Evolutionary conservation across 2,329 filamentous ascomycete species (phyloP).

Genomic region (Chrysoporthe austroafricana): DNA sequence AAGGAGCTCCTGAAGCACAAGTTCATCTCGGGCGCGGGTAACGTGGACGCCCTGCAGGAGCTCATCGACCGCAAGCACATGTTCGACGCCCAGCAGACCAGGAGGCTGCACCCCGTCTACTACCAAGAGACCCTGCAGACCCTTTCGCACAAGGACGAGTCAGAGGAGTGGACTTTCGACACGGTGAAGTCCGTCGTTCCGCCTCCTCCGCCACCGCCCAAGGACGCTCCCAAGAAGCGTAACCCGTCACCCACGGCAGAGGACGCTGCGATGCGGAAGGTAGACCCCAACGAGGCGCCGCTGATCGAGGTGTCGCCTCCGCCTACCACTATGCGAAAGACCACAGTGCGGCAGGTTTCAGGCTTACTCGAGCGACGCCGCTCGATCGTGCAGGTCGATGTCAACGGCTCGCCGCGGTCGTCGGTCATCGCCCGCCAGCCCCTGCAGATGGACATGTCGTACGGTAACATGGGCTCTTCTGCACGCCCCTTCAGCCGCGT

Average conservation of each 20-base stretch:
- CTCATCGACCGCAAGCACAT: slow-evolving; percentile 81
- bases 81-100: slow-evolving; percentile 75
- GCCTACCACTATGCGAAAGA: slow-evolving; percentile 60
- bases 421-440: slow-evolving; percentile 69
- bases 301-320: slow-evolving; percentile 60
- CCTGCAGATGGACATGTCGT: slow-evolving; percentile 86
- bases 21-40: slow-evolving; percentile 86
- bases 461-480: slow-evolving; percentile 90
- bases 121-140: slow-evolving; percentile 90
- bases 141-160: slow-evolving; percentile 67
- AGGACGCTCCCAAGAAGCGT: slow-evolving; percentile 56
- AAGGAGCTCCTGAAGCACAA: slow-evolving; percentile 86
- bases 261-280: slow-evolving; percentile 63
- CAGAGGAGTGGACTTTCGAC: slow-evolving; percentile 89
- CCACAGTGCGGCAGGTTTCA: slow-evolving; percentile 58
- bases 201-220: slow-evolving; percentile 38
- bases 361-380: slow-evolving; percentile 31
- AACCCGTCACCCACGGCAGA: slow-evolving; percentile 61
- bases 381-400: slow-evolving; percentile 35
- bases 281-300: slow-evolving; percentile 65
- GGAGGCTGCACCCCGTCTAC: slow-evolving; percentile 75
- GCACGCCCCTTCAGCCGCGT: slow-evolving; percentile 90
- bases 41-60: slow-evolving; percentile 85
- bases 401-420: slow-evolving; percentile 48
- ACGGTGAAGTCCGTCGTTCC: slow-evolving; percentile 78